These are phyloP conservation scores for Cyclotella distinguenda DNA, from an alignment of 108 stramenopile genomes.

Conservation along the genomic window DNA sequence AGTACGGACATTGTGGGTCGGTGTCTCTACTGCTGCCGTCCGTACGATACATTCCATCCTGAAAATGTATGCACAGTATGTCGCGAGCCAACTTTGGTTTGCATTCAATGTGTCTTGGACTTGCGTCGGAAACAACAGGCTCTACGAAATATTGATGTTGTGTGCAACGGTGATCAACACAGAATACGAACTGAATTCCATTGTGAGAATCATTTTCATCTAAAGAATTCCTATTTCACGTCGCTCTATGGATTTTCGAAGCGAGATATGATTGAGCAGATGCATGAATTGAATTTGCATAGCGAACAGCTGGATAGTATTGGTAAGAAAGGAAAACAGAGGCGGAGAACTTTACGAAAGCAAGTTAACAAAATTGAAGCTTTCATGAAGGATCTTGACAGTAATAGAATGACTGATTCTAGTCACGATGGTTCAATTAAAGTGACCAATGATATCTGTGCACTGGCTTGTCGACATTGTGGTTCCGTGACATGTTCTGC, in stretches of 20 bases:
- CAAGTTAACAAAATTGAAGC: conserved; percentile 63
- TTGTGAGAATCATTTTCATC: conserved; percentile 66
- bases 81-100: conserved; percentile 75
- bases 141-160: conserved; percentile 7
- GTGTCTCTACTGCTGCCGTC: conserved; percentile 63
- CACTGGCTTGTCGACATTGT: conserved; percentile 68
- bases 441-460: conserved; percentile 1
- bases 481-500: conserved; percentile 58
- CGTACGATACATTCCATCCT: conserved; percentile 73
- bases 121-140: conserved; percentile 14
- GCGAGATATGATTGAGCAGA: conserved; percentile 50
- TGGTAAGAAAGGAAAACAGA: conserved; percentile 66
- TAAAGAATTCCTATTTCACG: conserved; percentile 70
- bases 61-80: conserved; percentile 85
- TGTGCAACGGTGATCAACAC: background rate
- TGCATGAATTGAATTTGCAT: conserved; percentile 40
- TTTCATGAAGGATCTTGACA: conserved; percentile 6
- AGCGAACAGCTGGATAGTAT: conserved; percentile 50
- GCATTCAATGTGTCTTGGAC: conserved; percentile 37
- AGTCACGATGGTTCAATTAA: background rate
- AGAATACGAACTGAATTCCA: conserved; percentile 57
- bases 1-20: conserved; percentile 49
- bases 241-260: conserved; percentile 50
- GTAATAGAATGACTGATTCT: background rate
- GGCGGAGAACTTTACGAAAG: conserved; percentile 68